Evolutionary conservation across 129 eudicot genomes (phyloP), one percentile per base, ranked within the genome.

Genomic region (Pseudognaphalium luteoalbum): DNA sequence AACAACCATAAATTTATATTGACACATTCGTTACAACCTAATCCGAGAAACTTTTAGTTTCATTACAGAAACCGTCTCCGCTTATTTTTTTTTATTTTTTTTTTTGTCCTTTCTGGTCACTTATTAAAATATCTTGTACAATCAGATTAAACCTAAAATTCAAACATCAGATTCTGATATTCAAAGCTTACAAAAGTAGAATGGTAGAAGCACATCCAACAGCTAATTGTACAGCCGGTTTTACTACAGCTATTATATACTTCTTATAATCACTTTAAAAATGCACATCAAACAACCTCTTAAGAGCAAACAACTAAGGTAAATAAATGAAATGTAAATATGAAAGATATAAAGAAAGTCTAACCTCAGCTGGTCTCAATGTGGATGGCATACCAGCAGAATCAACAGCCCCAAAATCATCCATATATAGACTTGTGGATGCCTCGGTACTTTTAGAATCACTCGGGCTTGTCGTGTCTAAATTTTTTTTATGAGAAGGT

Each of bases 371-470:
- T 66, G 84, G 80, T 80, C 71, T 80, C 12, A 88, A 87, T 56
- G 91, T 76, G 57, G 96, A 89, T 80, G 93, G 88, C 35, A 87
- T 50, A 37, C 86, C 28, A 15, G 79, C 83, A 37, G 83, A 80
- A 80, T 73, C 93, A 79, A 88, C 82, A 66, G 76, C 84, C 68
- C 87, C 74, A 58, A 84, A 78, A 66, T 90, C 91, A 70, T 90
- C 95, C 78, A 76, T 50, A 4, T 87, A 81, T 70, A 87, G 44
- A 81, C 87, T 85, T 67, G 87, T 66, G 8, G 93, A 90, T 59
- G 88, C 81, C 32, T 87, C 89, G 0, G 86, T 84, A 74, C 83
- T 88, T 85, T 87, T 90, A 77, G 93, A 85, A 74, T 88, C 93
- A 62, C 76, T 81, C 54, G 82, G 77, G 69, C 86, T 84, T 76